phyloP scores from a whole-genome alignment of 441 rosid species.

The Erodium texanum region DNA sequence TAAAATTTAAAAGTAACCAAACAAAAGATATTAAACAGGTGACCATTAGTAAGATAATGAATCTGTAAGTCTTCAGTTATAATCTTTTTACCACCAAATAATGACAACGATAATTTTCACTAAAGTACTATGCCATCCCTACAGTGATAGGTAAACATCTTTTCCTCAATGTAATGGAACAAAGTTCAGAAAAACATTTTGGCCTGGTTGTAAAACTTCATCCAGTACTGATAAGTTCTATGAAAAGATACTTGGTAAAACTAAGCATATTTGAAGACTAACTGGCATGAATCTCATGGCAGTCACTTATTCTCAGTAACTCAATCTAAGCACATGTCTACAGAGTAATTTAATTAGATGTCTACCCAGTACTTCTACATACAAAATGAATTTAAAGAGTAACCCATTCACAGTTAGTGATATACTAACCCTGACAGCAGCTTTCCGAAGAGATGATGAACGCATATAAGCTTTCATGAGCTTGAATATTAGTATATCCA shows the following conservation, averaged over 20 bases:
- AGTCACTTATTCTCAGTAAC: not conserved
- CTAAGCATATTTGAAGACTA: no score
- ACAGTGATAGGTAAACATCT: not conserved
- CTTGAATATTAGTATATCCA: conserved; percentile 67
- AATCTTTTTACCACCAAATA: not conserved
- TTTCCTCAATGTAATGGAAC: no score
- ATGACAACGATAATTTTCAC: not conserved
- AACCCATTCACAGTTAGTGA: not conserved
- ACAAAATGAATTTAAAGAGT: not conserved
- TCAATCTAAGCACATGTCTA: not conserved
- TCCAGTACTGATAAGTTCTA: no score
- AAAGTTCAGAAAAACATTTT: no score
- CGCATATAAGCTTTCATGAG: conserved; percentile 70
- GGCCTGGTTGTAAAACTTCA: no score
- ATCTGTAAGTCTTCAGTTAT: not conserved
- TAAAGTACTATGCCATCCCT: not conserved
- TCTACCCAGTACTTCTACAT: not conserved
- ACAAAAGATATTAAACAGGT: not conserved
- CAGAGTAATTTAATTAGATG: not conserved
- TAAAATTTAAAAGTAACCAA: not conserved
- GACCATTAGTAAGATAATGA: not conserved
- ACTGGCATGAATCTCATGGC: not conserved
- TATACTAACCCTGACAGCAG: conserved; percentile 75
- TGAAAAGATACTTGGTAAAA: no score
- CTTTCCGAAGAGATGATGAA: conserved; percentile 75